Evolutionary conservation across 805 yeast species (phyloP).

Genomic region (Myxozyma mucilagina): DNA sequence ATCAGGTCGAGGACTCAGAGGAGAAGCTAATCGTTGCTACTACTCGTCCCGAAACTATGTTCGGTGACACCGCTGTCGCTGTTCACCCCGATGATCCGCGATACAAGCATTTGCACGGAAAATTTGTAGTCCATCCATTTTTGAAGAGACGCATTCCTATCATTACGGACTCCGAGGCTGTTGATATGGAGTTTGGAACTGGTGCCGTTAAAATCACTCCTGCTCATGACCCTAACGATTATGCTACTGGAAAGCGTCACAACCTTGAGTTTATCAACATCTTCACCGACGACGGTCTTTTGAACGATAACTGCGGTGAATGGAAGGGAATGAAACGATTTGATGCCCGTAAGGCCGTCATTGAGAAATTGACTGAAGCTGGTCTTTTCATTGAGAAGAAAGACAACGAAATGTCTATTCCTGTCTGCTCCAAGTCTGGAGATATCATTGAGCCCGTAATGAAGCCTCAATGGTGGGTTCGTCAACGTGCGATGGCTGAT

Average conservation of each 20-base stretch:
- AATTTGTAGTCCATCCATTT: constrained; percentile 87
- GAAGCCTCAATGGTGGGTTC: constrained; percentile 99
- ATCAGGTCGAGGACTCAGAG: constrained; percentile 79
- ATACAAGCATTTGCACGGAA: constrained; percentile 93
- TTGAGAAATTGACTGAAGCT: constrained; percentile 70
- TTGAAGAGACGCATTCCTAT: constrained; percentile 83
- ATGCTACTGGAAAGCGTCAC: constrained; percentile 92
- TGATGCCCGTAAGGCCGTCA: constrained; percentile 84
- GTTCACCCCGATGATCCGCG: constrained; percentile 95
- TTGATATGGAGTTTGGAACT: constrained; percentile 99
- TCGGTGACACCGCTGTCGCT: constrained; percentile 98
- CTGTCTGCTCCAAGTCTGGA: constrained; percentile 93
- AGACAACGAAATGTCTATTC: constrained; percentile 95
- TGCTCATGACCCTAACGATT: constrained; percentile 97
- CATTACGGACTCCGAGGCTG: constrained; percentile 86
- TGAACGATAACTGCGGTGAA: constrained; percentile 92
- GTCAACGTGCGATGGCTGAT: constrained; percentile 83
- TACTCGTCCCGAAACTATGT: constrained; percentile 97
- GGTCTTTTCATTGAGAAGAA: constrained; percentile 80
- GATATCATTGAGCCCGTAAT: constrained; percentile 94
- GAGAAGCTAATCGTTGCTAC: constrained; percentile 93
- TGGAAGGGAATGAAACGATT: constrained; percentile 91
- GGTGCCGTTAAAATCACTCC: constrained; percentile 99
- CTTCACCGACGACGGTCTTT: constrained; percentile 84
- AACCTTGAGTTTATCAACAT: constrained; percentile 84